Evolutionary conservation across 2,329 filamentous ascomycete species (phyloP), one percentile per base, ranked within the genome.

Genomic region (Fusarium poae): DNA sequence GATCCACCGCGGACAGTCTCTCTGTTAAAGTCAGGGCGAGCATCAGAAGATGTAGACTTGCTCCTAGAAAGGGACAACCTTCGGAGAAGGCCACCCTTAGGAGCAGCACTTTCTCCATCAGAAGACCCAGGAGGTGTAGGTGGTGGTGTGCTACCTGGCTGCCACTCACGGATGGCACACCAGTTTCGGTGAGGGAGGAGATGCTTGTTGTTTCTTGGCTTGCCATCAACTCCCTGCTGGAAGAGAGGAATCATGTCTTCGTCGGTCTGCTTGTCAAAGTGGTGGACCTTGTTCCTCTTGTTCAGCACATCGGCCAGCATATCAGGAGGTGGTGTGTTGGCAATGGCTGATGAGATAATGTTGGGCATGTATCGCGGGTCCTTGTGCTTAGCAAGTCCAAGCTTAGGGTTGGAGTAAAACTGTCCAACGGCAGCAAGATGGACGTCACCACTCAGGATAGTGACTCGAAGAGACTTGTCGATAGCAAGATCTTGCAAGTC

Each of bases 331-430:
- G 97, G 96, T 16, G 91, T 90, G 76, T 99, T 97, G 73, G 92
- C 95, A 76, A 99, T 98, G 15, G 94, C 94, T 0, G 94, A 97
- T 1, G 94, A 97, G 71, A 98, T 89, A 62, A 99, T 82, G 74
- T 99, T 99, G 6, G 94, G 92, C 91, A 99, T 99, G 77, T 99
- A 99, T 65, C 96, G 88, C 75, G 96, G 94, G 77, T 99, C 96
- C 70, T 89, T 90, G 80, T 98, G 93, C 79, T 97, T 98, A 5
- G 92, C 83, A 32, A 97, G 83, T 8, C 81, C 81, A 23, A 95
- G 84, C 78, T 93, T 96, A 16, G 93, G 90, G 76, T 97, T 97
- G 12, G 93, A 96, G 81, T 95, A 97, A 80, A 99, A 98, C 72
- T 97, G 94, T 3, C 96, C 96, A 39, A 97, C 88, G 11, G 94